Evolutionary conservation across 1,284 basidiomycete species (phyloP).

Genomic region (Vanrija sp.): DNA sequence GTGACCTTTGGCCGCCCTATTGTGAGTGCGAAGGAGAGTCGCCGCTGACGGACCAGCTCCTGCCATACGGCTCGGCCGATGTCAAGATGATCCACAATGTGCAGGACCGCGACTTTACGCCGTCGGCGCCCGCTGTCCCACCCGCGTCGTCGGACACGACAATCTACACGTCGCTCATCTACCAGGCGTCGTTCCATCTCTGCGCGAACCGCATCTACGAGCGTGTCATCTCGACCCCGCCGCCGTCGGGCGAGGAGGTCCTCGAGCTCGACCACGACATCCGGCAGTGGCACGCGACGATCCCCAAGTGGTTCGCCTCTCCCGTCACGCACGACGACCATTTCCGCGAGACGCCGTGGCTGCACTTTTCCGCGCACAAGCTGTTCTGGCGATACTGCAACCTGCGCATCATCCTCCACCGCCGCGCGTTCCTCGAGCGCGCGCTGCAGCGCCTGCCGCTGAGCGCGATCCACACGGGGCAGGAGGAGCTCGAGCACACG

Average conservation of each 20-base stretch:
- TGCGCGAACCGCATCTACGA: conserved; percentile 19
- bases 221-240: conserved; percentile 16
- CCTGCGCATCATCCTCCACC: conserved; percentile 22
- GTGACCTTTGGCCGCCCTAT: conserved; percentile 31
- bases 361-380: conserved; percentile 23
- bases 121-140: conserved; percentile 7
- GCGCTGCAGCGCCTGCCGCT: conserved; percentile 14
- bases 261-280: conserved; percentile 20
- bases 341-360: conserved; percentile 18
- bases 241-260: conserved; percentile 13
- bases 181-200: conserved; percentile 16
- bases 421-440: conserved; percentile 20
- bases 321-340: background rate
- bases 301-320: conserved; percentile 15
- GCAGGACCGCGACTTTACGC: conserved; percentile 18
- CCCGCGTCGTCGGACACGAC: conserved; percentile 9
- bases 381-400: conserved; percentile 27
- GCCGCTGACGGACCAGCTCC: conserved; percentile 8
- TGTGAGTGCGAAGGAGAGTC: conserved; percentile 47
- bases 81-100: conserved; percentile 18
- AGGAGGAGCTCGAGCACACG: conserved; percentile 6
- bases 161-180: conserved; percentile 20
- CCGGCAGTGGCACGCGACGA: conserved; percentile 5
- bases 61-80: conserved; percentile 19
- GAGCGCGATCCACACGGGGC: background rate